A percentile compares a stretch with the other conserved stretches of the same genome.
Conservation (phyloP, 1,284 basidiomycete genomes). For the Ceratobasidium sp. region DNA sequence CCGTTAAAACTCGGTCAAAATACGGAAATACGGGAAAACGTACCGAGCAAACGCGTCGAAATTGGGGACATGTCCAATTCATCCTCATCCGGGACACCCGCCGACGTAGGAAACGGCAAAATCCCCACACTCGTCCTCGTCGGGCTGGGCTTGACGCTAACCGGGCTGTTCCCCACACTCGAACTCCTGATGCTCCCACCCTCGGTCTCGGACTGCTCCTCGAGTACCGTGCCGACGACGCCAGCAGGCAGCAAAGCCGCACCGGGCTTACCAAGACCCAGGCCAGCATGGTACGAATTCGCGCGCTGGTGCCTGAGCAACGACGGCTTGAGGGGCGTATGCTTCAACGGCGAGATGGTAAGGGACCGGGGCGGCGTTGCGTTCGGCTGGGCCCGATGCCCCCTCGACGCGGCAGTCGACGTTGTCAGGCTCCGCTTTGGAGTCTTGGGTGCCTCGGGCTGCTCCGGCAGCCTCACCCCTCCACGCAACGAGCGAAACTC, state of each 20-base stretch:
- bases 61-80: constrained; percentile 17
- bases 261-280: constrained; percentile 17
- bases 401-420: constrained; percentile 1
- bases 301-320: constrained; percentile 27
- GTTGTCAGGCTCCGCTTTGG: background rate
- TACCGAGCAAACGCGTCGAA: constrained; percentile 16
- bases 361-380: background rate
- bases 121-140: background rate
- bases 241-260: background rate
- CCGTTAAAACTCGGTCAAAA: background rate
- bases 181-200: constrained; percentile 13
- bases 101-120: constrained; percentile 6
- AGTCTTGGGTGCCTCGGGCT: background rate
- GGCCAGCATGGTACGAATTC: constrained; percentile 8
- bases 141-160: constrained; percentile 16
- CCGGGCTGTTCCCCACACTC: background rate
- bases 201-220: constrained; percentile 18
- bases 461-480: background rate
- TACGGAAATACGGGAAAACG: background rate
- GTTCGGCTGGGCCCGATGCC: constrained; percentile 4
- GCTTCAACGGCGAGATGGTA: constrained; percentile 11
- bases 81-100: background rate
- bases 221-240: background rate
- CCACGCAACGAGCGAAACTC: constrained; percentile 29
- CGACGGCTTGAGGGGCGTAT: constrained; percentile 14